These are phyloP conservation scores for Rhododendron molle DNA, from an alignment of 148 eudicot species.

Conservation along the genomic window DNA sequence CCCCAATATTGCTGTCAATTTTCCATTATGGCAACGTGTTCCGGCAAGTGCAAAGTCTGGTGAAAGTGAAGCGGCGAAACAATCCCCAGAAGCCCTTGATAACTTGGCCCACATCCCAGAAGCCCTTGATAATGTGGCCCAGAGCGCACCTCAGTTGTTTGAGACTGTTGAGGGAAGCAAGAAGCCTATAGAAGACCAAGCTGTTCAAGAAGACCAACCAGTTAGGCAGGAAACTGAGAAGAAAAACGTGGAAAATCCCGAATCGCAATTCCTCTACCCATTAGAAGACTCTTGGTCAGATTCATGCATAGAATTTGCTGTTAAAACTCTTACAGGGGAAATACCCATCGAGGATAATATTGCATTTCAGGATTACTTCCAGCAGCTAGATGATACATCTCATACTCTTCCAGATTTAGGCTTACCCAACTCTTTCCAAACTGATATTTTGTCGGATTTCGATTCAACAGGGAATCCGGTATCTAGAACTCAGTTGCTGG, in stretches of 20 bases:
- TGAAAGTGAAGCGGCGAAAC: constrained; percentile 2
- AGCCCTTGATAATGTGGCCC: neutral
- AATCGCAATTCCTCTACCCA: constrained; percentile 29
- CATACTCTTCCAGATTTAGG: constrained; percentile 9
- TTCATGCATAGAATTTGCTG: constrained; percentile 78
- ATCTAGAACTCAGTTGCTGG: constrained; percentile 2
- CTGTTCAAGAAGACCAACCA: constrained; percentile 21
- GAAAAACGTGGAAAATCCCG: constrained; percentile 9
- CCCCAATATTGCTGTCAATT: constrained; percentile 23
- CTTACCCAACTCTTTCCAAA: constrained; percentile 16
- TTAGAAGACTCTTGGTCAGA: constrained; percentile 54
- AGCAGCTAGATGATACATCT: constrained; percentile 37
- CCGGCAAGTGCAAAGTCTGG: constrained; percentile 19
- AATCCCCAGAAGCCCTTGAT: neutral
- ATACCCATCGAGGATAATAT: constrained; percentile 56
- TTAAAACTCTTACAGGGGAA: constrained; percentile 77
- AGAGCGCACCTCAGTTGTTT: neutral
- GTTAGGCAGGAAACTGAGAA: constrained; percentile 8
- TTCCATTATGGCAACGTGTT: constrained; percentile 25
- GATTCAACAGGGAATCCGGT: neutral
- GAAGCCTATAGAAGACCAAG: constrained; percentile 10
- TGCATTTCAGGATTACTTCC: constrained; percentile 40
- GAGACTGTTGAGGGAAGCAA: constrained; percentile 4
- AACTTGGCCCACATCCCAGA: neutral
- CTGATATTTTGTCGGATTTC: neutral